Percentiles rank a stretch among this genome's conserved stretches.
Evolutionary conservation across 805 yeast species (phyloP).

Genomic region (Saccharomycopsis fibuligera): DNA sequence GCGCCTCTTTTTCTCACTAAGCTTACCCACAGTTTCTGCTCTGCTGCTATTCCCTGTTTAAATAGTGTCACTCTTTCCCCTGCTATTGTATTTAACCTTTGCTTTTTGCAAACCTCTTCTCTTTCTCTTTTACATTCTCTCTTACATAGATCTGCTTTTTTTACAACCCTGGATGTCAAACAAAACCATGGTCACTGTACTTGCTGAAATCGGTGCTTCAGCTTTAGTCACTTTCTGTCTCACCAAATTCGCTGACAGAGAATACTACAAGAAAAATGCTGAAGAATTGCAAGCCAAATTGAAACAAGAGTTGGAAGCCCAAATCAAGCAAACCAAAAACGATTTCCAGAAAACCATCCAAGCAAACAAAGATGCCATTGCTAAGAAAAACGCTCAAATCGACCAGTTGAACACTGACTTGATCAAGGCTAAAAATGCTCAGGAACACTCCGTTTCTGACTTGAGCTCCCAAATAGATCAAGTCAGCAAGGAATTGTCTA

Average conservation of each 20-base stretch:
- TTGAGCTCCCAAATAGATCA: slow-evolving; percentile 1
- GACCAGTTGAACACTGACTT: slow-evolving; percentile 12
- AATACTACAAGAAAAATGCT: slow-evolving; percentile 11
- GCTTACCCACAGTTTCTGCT: no score
- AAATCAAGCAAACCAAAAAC: slow-evolving; percentile 7
- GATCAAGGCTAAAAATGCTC: background rate
- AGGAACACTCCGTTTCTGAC: background rate
- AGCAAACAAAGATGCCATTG: slow-evolving; percentile 5
- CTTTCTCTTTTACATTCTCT: background rate
- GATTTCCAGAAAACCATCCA: slow-evolving; percentile 7
- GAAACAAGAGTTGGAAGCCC: slow-evolving; percentile 11
- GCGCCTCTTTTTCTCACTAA: no score
- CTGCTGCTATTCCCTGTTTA: no score
- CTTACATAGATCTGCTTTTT: background rate
- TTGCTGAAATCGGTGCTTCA: slow-evolving; percentile 21
- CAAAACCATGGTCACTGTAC: slow-evolving; percentile 18
- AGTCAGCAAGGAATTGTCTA: background rate
- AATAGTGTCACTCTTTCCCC: no score
- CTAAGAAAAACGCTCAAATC: slow-evolving; percentile 14
- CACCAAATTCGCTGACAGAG: slow-evolving; percentile 17
- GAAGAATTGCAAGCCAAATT: slow-evolving; percentile 3
- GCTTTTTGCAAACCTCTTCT: no score
- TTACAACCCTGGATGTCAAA: slow-evolving; percentile 6
- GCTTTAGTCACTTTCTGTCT: slow-evolving; percentile 16
- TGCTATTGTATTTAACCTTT: no score